Conservation (phyloP, 768 basidiomycete species). For the Lactifluus rugatus region DNA sequence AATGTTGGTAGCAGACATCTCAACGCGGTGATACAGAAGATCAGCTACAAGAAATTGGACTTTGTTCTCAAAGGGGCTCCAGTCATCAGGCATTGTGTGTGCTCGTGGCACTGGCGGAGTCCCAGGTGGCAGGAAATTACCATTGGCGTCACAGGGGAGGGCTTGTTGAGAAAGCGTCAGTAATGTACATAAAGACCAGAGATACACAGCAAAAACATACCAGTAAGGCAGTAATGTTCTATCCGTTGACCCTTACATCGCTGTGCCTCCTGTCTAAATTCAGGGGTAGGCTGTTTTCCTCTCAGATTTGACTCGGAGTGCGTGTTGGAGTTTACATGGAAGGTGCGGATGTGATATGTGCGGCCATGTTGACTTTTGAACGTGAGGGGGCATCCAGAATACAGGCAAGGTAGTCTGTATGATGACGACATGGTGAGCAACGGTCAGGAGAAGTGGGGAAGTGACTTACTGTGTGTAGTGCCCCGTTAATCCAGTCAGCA, state of each 20-base stretch:
- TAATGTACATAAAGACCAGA: not conserved
- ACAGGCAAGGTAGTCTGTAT: too few species aligned
- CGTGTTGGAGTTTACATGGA: not conserved
- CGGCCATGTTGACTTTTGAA: not conserved
- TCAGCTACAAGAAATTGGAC: constrained; percentile 23
- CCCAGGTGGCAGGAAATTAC: not conserved
- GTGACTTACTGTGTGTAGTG: too few species aligned
- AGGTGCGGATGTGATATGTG: not conserved
- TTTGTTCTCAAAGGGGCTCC: constrained; percentile 20
- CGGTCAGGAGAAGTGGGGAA: too few species aligned
- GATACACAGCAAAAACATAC: not conserved
- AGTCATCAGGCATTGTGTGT: not conserved
- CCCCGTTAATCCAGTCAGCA: too few species aligned
- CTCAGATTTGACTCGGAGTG: too few species aligned
- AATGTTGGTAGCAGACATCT: not conserved
- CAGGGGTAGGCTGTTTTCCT: too few species aligned
- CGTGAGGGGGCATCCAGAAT: not conserved
- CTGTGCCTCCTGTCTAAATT: too few species aligned
- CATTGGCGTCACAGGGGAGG: constrained; percentile 1
- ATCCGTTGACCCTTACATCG: too few species aligned
- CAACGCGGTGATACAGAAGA: constrained; percentile 13
- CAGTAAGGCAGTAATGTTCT: not conserved
- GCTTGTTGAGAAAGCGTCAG: not conserved
- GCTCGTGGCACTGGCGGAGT: constrained; percentile 1
- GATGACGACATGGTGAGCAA: too few species aligned